Base-by-base conservation (phyloP, 106 monocot species). In the Xerophyta viscosa region DNA sequence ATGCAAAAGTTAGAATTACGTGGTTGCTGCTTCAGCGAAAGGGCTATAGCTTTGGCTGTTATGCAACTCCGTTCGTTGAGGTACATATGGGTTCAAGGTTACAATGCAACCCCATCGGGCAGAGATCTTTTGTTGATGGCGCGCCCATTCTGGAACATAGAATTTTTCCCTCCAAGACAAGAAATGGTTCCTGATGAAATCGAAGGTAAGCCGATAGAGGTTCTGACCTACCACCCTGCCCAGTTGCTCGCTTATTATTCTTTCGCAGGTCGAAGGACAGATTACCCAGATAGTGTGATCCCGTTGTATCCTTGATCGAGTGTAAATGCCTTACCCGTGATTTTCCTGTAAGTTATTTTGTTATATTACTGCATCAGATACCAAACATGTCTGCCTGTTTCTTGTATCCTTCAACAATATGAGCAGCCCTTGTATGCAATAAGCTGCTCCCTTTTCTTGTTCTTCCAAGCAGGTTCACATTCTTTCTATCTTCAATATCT, bases 161-260 rank as follows among this genome's bases (percentile, higher is more conserved):
- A 96, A 46, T 78, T 85, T 45, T 76, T 88, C 43, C 75, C 88
- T 25, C 69, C 88, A 0, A 66, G 50, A 44, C 37, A 57, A 8
- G 76, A 69, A 37, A 57, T 29, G 15, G 20, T 27, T 20, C 24
- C 39, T 37, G 27, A 64, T 9, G 55, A 8, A n/a, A n/a, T n/a
- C 37, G 56, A 57, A 47, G 69, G 59, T 20, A 42, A 12, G 19
- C 31, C 25, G 45, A 52, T 8, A 27, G 48, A 45, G 20, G 15
- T 14, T 8, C 2, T 0, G 22, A 14, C 42, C 1, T 66, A 74
- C 13, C 71, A 62, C 54, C 88, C 88, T 9, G 81, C 88, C 23
- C 94, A 84, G 67, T 56, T 88, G n/a, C 66, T 94, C 17, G 87
- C 87, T 0, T 93, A 93, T 64, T 84, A 87, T 75, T 93, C 93